Conservation (phyloP, 306 rosid species). For the Cucumis cinereus region DNA sequence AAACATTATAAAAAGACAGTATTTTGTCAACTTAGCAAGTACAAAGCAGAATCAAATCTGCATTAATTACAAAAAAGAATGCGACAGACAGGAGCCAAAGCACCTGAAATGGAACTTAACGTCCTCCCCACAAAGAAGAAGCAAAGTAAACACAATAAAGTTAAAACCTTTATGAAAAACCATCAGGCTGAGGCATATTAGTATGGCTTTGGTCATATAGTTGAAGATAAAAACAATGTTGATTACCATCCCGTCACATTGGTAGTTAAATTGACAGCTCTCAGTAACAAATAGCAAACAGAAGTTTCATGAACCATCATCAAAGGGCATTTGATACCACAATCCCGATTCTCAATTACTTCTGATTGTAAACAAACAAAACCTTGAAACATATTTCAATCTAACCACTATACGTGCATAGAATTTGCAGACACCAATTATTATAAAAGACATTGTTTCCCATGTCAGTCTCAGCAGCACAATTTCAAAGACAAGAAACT, state of each 20-base stretch:
- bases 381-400: background rate
- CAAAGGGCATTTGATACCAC: background rate
- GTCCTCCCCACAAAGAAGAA: background rate
- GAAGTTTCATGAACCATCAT: background rate
- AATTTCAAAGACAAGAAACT: background rate
- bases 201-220: background rate
- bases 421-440: background rate
- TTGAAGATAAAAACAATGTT: background rate
- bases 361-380: background rate
- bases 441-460: background rate
- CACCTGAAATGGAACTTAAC: background rate
- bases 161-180: background rate
- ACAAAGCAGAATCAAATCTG: background rate
- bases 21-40: background rate
- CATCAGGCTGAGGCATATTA: background rate
- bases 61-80: background rate
- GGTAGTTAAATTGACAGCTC: background rate
- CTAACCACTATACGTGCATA: background rate
- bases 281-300: background rate
- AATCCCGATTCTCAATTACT: background rate
- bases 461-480: background rate
- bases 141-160: background rate
- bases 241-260: background rate
- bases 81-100: background rate
- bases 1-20: background rate